Base-by-base conservation (phyloP, 768 basidiomycete genomes). In the Boletellus ananas region DNA sequence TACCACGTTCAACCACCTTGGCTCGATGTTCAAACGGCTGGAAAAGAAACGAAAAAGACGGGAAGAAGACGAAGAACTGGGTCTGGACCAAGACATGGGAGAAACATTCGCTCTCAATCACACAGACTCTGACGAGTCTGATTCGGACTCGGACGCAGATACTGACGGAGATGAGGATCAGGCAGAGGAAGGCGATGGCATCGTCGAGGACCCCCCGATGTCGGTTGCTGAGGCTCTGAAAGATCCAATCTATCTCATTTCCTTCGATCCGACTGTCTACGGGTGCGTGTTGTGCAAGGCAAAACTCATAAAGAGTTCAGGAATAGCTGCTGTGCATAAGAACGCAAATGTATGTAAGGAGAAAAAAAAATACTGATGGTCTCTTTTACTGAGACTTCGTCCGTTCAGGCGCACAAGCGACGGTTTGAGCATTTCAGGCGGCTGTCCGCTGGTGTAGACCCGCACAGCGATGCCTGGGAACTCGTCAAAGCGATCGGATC, bases 1-100 rank as follows among this genome's bases (percentile, higher is more conserved):
- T 16, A 12, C 18, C 23, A 23, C 16, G 6, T 16, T 38, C 40
- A 27, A 27, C 25, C 25, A 8, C 10, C 29, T 11, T 29, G 34
- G 36, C 33, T 31, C 37, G 42, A 90, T 90, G 88, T 89, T 88
- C 74, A 90, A 91, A 69, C 80, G 89, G 51, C 74, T 88, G 7
- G 83, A 83, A 56, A 89, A 83, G 63, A 77, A 83, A 40, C 77
- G 75, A 21, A 74, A 74, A 58, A 83, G 77, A 58, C 76, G 73
- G 51, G 74, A 83, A 58, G 73, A 83, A 55, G 85, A 85, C 53
- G 83, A 84, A 63, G 77, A 80, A 44, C 74, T 85, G 33, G 84
- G 80, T 0, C 57, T 86, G 6, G 80, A 86, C 50, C 78, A 76
- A 31, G 83, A 83, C n/a, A 72, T 74, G 71, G 85, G 77, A 60